A percentile compares a stretch with the other conserved stretches of the same genome.
phyloP scores from a whole-genome alignment of 345 rosid species.

The Ailanthus altissimus region DNA sequence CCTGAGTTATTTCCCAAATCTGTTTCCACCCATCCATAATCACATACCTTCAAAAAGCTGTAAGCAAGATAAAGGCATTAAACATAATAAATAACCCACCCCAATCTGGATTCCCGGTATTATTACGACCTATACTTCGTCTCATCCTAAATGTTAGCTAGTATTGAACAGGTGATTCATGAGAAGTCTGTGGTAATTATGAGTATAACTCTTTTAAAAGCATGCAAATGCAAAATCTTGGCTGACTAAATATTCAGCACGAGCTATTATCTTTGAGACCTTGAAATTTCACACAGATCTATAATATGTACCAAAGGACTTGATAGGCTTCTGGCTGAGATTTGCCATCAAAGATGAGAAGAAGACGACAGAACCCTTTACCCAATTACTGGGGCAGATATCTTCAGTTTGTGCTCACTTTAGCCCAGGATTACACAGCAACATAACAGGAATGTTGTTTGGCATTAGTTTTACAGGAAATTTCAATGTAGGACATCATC shows the following conservation, averaged over 20 bases:
- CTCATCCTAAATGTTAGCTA: neutral
- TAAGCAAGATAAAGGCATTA: conserved; percentile 3
- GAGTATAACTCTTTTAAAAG: neutral
- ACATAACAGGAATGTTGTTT: neutral
- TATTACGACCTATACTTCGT: conserved; percentile 1
- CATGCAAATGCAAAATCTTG: neutral
- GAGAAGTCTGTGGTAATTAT: neutral
- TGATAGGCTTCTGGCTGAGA: neutral
- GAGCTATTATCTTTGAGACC: too few relatives aligned
- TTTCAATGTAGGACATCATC: neutral
- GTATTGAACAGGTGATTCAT: neutral
- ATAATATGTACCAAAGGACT: neutral
- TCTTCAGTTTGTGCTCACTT: conserved; percentile 1
- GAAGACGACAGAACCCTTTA: neutral
- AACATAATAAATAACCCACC: neutral
- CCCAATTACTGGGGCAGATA: neutral
- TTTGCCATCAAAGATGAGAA: neutral
- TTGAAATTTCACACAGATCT: neutral
- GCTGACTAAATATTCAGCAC: neutral
- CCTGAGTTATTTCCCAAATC: neutral
- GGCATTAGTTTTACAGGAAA: neutral
- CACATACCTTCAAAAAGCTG: neutral
- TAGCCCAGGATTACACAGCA: neutral
- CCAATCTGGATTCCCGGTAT: neutral
- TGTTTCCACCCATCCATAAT: conserved; percentile 1